These are phyloP conservation scores for Penicillium sumatraense DNA, from an alignment of 2,329 filamentous ascomycete species.

Conservation along the genomic window DNA sequence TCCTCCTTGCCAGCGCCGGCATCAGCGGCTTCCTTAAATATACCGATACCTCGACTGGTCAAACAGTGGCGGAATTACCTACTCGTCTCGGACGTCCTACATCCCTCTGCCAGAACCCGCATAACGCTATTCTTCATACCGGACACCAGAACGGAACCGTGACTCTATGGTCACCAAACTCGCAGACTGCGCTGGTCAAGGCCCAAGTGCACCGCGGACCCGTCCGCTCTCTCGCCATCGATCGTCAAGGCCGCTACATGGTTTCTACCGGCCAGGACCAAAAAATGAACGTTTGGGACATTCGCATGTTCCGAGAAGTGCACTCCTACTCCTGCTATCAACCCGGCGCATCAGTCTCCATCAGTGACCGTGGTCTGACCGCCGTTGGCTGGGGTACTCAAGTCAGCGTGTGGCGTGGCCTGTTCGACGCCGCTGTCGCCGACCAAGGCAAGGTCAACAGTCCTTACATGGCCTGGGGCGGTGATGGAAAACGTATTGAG, in stretches of 20 bases:
- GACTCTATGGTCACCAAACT: conserved; percentile 94
- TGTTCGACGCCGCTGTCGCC: conserved; percentile 74
- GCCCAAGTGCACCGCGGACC: conserved; percentile 87
- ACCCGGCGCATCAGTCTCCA: conserved; percentile 80
- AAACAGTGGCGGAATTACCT: conserved; percentile 81
- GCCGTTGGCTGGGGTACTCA: conserved; percentile 91
- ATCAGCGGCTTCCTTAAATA: conserved; percentile 85
- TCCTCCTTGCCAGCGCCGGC: conserved; percentile 83
- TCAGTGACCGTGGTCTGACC: conserved; percentile 86
- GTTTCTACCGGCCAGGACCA: conserved; percentile 87
- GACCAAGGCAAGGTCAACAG: conserved; percentile 80
- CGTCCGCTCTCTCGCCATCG: conserved; percentile 81
- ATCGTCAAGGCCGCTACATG: conserved; percentile 93
- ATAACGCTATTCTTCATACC: conserved; percentile 88
- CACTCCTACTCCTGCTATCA: conserved; percentile 84
- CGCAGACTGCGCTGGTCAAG: conserved; percentile 83
- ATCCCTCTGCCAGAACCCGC: conserved; percentile 83
- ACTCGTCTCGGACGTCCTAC: conserved; percentile 85
- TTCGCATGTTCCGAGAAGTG: conserved; percentile 91
- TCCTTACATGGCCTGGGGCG: conserved; percentile 93
- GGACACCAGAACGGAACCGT: conserved; percentile 96
- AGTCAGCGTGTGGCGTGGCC: conserved; percentile 85
- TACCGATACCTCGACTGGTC: conserved; percentile 91
- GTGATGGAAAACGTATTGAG: conserved; percentile 80
- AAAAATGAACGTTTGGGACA: conserved; percentile 94